Evolutionary conservation across 495 filamentous ascomycete genomes (phyloP), one percentile per base, ranked within the genome.

Genomic region (Platismatia glauca): DNA sequence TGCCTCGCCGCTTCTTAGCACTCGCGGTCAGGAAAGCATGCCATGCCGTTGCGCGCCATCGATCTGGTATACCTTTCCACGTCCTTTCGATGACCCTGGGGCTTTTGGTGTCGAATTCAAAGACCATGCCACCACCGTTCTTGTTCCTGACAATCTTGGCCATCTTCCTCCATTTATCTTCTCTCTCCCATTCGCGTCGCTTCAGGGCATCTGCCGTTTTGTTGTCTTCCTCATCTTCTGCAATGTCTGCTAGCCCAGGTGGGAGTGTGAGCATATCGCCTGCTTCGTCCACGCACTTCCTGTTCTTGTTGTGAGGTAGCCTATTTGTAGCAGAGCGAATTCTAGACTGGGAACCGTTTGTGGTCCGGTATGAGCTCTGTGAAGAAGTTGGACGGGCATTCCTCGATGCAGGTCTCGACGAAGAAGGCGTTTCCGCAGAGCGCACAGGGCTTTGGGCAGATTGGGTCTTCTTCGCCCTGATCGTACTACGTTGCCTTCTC

Each of bases 121-220:
- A 97, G 34, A 83, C 81, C 84, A 90, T 94, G 27, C 91, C 93
- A 37, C 89, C 87, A 55, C 93, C 90, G 62, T 78, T 70, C 69
- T 80, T 70, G 59, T 75, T 78, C 38, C 70, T 74, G 46, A 83
- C 78, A 22, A 86, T 79, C 66, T 84, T 88, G 27, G 93, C 95
- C 94, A 99, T 99, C 73, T 92, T 95, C 52, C 86, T 80, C 94
- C 94, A 99, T 69, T 99, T 99, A 68, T 96, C 91, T 46, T 95
- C 86, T 16, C 94, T 81, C 62, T 84, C 79, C 77, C 83, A 84
- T 71, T 98, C 94, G 69, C 91, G 94, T 68, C 83, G 83, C 67
- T 88, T 90, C 57, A 85, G 76, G 9, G 75, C 81, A 62, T 84
- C 82, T 22, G 81, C 76, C 4, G 74, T 74, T 62, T 79, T 82